A percentile compares a stretch with the other conserved stretches of the same genome.
Conservation (phyloP, 805 yeast genomes). For the Pichia phayaonensis region DNA sequence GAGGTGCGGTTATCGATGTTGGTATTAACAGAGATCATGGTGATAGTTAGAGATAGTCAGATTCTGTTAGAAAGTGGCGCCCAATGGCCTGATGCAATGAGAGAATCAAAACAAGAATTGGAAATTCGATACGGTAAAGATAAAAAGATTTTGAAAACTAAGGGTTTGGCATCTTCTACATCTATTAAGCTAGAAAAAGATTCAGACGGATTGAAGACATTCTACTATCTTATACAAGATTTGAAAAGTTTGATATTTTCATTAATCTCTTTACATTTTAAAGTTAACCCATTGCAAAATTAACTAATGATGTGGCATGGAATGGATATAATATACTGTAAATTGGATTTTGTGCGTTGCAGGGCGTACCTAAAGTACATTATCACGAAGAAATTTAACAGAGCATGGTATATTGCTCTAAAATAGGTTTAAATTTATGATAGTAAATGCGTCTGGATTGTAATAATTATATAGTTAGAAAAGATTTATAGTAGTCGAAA, state of each 20-base stretch:
- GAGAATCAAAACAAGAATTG: constrained; percentile 36
- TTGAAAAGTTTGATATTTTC: constrained; percentile 37
- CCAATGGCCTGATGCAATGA: constrained; percentile 34
- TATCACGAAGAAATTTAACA: neutral
- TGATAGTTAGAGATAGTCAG: constrained; percentile 32
- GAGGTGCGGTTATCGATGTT: constrained; percentile 29
- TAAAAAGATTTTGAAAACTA: constrained; percentile 30
- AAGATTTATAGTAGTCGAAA: neutral
- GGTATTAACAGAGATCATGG: constrained; percentile 29
- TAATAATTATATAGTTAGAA: too few species aligned
- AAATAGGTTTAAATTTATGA: neutral
- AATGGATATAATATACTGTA: too few species aligned
- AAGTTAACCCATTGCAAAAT: constrained; percentile 1
- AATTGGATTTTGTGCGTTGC: too few species aligned
- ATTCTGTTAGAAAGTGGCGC: constrained; percentile 32
- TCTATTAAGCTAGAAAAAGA: constrained; percentile 19
- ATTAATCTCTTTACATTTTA: constrained; percentile 19
- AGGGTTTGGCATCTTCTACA: constrained; percentile 19
- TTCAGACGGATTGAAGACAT: constrained; percentile 37
- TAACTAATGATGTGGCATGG: too few species aligned
- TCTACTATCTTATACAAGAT: constrained; percentile 37
- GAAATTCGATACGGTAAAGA: constrained; percentile 32
- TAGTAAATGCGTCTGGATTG: neutral
- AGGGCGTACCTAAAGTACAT: too few species aligned
- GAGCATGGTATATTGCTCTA: neutral